Evolutionary conservation across 805 yeast species (phyloP).

Genomic region (Metschnikowia rubicola): DNA sequence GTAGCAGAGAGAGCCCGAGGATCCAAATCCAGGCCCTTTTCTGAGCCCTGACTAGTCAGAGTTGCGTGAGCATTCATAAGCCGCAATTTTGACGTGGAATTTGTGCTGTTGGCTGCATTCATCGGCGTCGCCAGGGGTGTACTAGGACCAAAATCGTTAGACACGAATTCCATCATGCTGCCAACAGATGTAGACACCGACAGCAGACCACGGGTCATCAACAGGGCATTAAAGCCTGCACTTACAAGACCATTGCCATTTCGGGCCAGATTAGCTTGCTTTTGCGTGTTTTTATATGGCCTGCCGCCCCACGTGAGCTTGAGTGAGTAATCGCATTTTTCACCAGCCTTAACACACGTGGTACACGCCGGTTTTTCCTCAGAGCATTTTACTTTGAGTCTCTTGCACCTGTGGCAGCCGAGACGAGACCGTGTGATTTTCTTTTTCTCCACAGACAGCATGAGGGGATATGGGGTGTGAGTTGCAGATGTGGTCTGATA

Average conservation of each 20-base stretch:
- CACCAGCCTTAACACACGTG: conserved; percentile 46
- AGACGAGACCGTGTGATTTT: conserved; percentile 45
- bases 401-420: conserved; percentile 63
- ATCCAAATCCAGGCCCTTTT: no score
- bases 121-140: not conserved
- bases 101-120: not conserved
- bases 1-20: no score
- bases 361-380: conserved; percentile 62
- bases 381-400: conserved; percentile 64
- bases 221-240: not conserved
- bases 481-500: not conserved
- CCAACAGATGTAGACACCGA: not conserved
- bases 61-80: no score
- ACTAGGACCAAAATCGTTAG: conserved; percentile 2
- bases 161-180: conserved; percentile 7
- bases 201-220: not conserved
- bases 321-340: conserved; percentile 60
- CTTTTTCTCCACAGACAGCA: conserved; percentile 11
- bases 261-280: conserved; percentile 23
- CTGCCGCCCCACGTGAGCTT: conserved; percentile 74
- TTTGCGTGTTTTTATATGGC: conserved; percentile 48
- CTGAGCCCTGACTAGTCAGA: no score
- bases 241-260: not conserved
- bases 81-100: not conserved
- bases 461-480: not conserved